Conservation (phyloP, 345 rosid species). For the Aethionema arabicum region DNA sequence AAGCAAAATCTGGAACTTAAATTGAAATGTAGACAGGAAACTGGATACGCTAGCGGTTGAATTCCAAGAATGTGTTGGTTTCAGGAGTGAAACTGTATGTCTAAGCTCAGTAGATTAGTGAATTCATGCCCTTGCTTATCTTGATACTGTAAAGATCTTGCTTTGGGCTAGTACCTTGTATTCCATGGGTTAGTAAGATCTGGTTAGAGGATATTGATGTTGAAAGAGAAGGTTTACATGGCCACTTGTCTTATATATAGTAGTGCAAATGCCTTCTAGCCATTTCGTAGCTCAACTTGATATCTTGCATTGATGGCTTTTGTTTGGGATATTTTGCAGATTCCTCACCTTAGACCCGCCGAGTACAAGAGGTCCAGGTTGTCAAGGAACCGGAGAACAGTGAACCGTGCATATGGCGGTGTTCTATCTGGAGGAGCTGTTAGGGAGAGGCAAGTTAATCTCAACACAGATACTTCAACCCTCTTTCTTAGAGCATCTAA, state of each 20-base stretch:
- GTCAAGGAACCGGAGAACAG: conserved; percentile 73
- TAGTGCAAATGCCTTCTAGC: neutral
- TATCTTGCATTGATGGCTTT: neutral
- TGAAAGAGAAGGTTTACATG: neutral
- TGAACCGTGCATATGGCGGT: conserved; percentile 84
- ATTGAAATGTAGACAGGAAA: neutral
- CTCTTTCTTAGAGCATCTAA: neutral
- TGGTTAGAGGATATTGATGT: too few relatives aligned
- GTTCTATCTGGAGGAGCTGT: conserved; percentile 78
- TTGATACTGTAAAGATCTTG: too few relatives aligned
- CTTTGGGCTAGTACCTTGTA: too few relatives aligned
- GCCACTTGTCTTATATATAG: neutral
- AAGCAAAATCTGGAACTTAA: neutral
- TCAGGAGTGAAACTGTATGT: neutral
- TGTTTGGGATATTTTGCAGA: conserved; percentile 37
- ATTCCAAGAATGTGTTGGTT: neutral
- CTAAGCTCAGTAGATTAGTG: neutral
- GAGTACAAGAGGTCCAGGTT: conserved; percentile 78
- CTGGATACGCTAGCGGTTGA: neutral
- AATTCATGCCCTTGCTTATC: neutral
- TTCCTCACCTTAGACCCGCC: conserved; percentile 83
- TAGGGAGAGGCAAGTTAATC: conserved; percentile 54
- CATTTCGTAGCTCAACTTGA: neutral
- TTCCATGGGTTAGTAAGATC: too few relatives aligned
- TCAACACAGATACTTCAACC: neutral